Evolutionary conservation across 257 asterid genomes (phyloP).

Genomic region (Solanum pinnatisectum): DNA sequence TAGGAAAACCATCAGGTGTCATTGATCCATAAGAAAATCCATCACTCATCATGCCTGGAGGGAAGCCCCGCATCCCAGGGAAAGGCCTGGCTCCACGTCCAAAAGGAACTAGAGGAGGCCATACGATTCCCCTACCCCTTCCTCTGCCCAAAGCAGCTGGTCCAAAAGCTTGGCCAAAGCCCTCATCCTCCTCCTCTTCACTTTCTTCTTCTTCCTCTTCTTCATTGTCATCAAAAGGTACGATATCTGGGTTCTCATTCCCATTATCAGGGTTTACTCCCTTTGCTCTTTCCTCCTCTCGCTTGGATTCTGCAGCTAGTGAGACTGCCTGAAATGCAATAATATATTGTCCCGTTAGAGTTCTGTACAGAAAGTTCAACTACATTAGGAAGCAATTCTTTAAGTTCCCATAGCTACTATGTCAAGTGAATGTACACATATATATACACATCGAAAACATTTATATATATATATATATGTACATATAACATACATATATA

Average conservation of each 20-base stretch:
- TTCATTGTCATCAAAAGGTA: slow-evolving; percentile 84
- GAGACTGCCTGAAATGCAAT: slow-evolving; percentile 45
- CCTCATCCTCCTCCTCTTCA: slow-evolving; percentile 57
- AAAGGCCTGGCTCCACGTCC: slow-evolving; percentile 61
- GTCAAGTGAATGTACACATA: neutral
- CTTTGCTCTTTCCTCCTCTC: slow-evolving; percentile 88
- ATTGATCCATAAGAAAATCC: slow-evolving; percentile 8
- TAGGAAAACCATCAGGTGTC: slow-evolving; percentile 69
- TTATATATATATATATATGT: neutral
- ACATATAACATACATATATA: neutral
- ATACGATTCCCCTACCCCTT: slow-evolving; percentile 84
- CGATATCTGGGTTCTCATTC: slow-evolving; percentile 73
- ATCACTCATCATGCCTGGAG: slow-evolving; percentile 31
- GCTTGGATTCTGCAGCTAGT: slow-evolving; percentile 69
- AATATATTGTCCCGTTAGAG: neutral
- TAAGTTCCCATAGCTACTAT: neutral
- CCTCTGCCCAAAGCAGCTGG: slow-evolving; percentile 62
- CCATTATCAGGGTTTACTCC: slow-evolving; percentile 56
- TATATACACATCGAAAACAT: neutral
- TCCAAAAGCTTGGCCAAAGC: slow-evolving; percentile 34
- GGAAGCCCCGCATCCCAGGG: slow-evolving; percentile 69
- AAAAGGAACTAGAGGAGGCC: slow-evolving; percentile 81
- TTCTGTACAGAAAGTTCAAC: neutral
- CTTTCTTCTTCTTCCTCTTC: slow-evolving; percentile 94
- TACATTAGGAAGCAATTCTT: neutral